Conservation (phyloP, 768 basidiomycete genomes). For the Auriscalpium orientale region DNA sequence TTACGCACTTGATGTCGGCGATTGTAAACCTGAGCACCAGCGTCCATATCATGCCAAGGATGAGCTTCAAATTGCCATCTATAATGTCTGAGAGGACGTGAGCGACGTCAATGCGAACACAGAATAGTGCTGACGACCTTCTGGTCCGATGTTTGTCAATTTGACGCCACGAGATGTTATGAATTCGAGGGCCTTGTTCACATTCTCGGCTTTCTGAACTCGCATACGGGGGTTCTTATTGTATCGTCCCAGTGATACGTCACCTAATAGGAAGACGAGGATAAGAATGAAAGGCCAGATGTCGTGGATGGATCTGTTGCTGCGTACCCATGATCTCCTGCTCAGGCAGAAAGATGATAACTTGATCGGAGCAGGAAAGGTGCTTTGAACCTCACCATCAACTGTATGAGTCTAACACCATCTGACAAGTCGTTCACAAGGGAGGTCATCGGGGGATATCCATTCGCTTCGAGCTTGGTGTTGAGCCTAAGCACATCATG, state of each 20-base stretch:
- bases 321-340: slow-evolving; percentile 93
- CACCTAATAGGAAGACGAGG: slow-evolving; percentile 42
- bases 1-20: slow-evolving; percentile 85
- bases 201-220: slow-evolving; percentile 97
- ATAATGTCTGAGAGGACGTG: slow-evolving; percentile 70
- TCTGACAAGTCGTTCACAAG: slow-evolving; percentile 88
- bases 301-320: not conserved
- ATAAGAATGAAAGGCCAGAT: not conserved
- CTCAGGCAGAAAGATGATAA: slow-evolving; percentile 1
- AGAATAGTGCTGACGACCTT: slow-evolving; percentile 43
- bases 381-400: slow-evolving; percentile 53
- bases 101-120: not conserved
- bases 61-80: slow-evolving; percentile 96
- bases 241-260: slow-evolving; percentile 89
- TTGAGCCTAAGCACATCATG: slow-evolving; percentile 77
- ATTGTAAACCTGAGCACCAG: slow-evolving; percentile 96
- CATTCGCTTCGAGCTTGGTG: slow-evolving; percentile 82
- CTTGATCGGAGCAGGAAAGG: not conserved
- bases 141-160: slow-evolving; percentile 95
- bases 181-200: slow-evolving; percentile 92
- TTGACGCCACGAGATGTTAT: slow-evolving; percentile 92
- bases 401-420: slow-evolving; percentile 90
- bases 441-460: slow-evolving; percentile 82
- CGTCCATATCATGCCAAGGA: slow-evolving; percentile 99
- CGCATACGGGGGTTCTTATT: slow-evolving; percentile 86